Percentiles rank a stretch among this genome's conserved stretches.
Evolutionary conservation across 2,329 filamentous ascomycete genomes (phyloP).

Genomic region (Aureobasidium sp.): DNA sequence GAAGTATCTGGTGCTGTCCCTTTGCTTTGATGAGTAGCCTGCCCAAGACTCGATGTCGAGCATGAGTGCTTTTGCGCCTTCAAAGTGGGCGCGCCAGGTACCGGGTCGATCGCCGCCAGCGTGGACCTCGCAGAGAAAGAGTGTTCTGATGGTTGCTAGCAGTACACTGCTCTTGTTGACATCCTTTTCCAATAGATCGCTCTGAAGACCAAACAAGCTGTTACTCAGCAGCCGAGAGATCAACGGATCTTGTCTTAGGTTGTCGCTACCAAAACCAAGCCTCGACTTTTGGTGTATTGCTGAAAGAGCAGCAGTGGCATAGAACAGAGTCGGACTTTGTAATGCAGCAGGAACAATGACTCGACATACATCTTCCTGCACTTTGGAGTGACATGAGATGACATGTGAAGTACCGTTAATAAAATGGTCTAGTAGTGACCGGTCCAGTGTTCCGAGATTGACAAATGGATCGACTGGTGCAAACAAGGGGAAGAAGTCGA

Average conservation of each 20-base stretch:
- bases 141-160: slow-evolving; percentile 13
- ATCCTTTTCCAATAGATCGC: slow-evolving; percentile 9
- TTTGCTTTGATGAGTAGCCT: slow-evolving; percentile 1
- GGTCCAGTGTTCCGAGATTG: slow-evolving; percentile 1
- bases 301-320: slow-evolving; percentile 14
- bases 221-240: slow-evolving; percentile 11
- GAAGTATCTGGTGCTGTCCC: slow-evolving; percentile 12
- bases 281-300: slow-evolving; percentile 15
- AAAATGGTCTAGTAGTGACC: slow-evolving; percentile 15
- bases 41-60: slow-evolving; percentile 11
- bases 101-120: slow-evolving; percentile 13
- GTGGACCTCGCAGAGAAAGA: slow-evolving; percentile 16
- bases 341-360: slow-evolving; percentile 14
- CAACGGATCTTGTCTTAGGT: not conserved
- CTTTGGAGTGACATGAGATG: slow-evolving; percentile 15
- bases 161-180: slow-evolving; percentile 10
- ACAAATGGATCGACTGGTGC: slow-evolving; percentile 7
- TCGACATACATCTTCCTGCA: slow-evolving; percentile 12
- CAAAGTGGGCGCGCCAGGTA: slow-evolving; percentile 15
- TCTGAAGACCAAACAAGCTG: slow-evolving; percentile 8
- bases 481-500: not conserved
- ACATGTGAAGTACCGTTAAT: slow-evolving; percentile 11
- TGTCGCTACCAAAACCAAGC: not conserved
- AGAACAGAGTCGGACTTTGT: slow-evolving; percentile 11
- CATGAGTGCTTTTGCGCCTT: slow-evolving; percentile 17